Base-by-base conservation (phyloP, 2,329 filamentous ascomycete species). In the Trichoderma pleuroti region DNA sequence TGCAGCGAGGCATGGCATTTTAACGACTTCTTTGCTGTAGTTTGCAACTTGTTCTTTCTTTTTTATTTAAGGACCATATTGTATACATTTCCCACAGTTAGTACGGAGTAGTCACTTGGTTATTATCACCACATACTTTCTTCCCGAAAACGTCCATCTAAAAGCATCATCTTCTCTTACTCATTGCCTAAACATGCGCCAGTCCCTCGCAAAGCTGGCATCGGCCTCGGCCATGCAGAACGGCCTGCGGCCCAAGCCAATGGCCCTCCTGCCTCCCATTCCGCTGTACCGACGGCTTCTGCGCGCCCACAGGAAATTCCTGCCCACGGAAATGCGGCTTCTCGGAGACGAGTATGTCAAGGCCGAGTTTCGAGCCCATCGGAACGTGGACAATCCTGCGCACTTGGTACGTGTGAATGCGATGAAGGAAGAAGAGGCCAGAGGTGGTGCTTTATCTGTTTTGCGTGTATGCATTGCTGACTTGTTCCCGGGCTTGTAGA, bases 311-410 rank as follows among this genome's bases (percentile, higher is more conserved):
- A 89, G 96, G 75, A 93, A 91, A 77, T 87, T 91, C 76, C 84
- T 99, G 11, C 90, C 91, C 0, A 76, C 82, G 1, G 91, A 97
- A 68, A 88, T 90, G 90, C 90, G 96, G 42, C 71, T 97, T 5
- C 83, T 99, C 9, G 96, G 96, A 5, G 96, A 99, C 78, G 89
- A 94, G 80, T 99, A 98, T 81, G 86, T 98, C 80, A 98, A 97
- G 83, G 88, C 90, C 59, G 96, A 99, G 83, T 99, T 98, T 76
- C 87, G 93, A 72, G 91, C 92, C 1, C 96, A 98, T 78, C 87
- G 87, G 72, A 86, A 89, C 39, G 88, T 97, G 62, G 95, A 98
- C 72, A 98, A 98, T 77, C 94, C 96, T 0, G 88, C 93, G 30
- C 95, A 98, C 78, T 89, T 99, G 81, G 94, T 97, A 85, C 73